Evolutionary conservation across 805 yeast genomes (phyloP), one percentile per base, ranked within the genome.

Genomic region (Dipodascus geniculatus): DNA sequence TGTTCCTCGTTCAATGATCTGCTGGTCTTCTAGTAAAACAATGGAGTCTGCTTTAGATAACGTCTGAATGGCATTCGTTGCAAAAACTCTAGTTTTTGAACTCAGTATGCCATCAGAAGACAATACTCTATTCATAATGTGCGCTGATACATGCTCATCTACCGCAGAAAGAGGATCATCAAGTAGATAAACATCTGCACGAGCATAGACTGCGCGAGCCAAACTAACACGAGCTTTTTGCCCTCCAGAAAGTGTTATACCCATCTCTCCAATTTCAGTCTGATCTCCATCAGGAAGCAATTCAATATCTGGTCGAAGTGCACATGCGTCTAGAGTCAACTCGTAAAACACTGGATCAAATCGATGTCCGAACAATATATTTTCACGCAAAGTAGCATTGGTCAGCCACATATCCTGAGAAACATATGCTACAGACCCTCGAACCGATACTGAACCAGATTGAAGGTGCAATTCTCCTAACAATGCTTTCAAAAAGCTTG

Each of bases 101-200:
- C 77, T 77, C 60, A 88, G 72, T 56, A 88, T 71, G 53, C 96
- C 96, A 35, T 76, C 70, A 16, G 86, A 81, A 31, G 91, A 85
- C 87, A 63, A 77, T 1, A 62, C 84, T 3, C 85, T 82, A 59
- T 82, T 83, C 59, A 86, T 82, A 61, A 93, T 74, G 64, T 88
- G 95, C 59, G 80, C 81, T 11, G 96, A 91, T 58, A 93, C 99
- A 66, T 93, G 99, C 62, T 89, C 97, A 70, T 93, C 99, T 47
- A 93, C 99, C 23, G 99, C 99, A 66, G 95, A 85, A 56, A 93
- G 76, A 8, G 95, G 87, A 69, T 93, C 99, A 67, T 93, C 99
- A 58, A 93, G 71, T 44, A 93, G 71, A 66, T 87, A 89, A 28
- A 93, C 80, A 64, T 93, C 98, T 2, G 98, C 95, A 59, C 98